Percentiles rank a stretch among this genome's conserved stretches.
These are phyloP conservation scores for Sphaerobolus stellatus DNA, from an alignment of 1,284 basidiomycete genomes.

Conservation along the genomic window DNA sequence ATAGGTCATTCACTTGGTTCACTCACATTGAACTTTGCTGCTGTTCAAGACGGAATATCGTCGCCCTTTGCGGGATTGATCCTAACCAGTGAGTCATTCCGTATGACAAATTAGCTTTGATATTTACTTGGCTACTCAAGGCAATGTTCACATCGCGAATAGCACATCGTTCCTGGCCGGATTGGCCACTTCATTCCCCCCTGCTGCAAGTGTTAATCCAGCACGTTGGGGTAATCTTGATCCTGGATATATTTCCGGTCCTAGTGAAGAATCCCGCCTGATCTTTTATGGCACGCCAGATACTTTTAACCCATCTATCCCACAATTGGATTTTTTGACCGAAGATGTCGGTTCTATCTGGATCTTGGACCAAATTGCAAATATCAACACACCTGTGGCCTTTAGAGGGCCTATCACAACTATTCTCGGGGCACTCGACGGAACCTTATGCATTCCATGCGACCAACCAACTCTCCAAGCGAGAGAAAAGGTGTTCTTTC, in stretches of 20 bases:
- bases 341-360: background rate
- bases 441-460: background rate
- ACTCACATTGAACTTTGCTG: background rate
- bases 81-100: background rate
- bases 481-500: background rate
- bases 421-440: background rate
- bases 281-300: background rate
- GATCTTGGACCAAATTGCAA: background rate
- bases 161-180: background rate
- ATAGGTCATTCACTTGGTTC: conserved; percentile 4
- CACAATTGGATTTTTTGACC: background rate
- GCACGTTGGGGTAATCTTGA: background rate
- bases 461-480: background rate
- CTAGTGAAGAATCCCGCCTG: background rate
- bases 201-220: background rate
- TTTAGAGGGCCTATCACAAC: background rate
- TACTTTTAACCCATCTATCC: background rate
- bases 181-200: background rate
- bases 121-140: background rate
- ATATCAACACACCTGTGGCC: background rate
- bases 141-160: background rate
- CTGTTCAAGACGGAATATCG: background rate
- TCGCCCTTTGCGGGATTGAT: background rate
- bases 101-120: too few species aligned
- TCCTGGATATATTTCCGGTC: background rate